Base-by-base conservation (phyloP, 768 basidiomycete genomes). In the Serpula lacrymans region DNA sequence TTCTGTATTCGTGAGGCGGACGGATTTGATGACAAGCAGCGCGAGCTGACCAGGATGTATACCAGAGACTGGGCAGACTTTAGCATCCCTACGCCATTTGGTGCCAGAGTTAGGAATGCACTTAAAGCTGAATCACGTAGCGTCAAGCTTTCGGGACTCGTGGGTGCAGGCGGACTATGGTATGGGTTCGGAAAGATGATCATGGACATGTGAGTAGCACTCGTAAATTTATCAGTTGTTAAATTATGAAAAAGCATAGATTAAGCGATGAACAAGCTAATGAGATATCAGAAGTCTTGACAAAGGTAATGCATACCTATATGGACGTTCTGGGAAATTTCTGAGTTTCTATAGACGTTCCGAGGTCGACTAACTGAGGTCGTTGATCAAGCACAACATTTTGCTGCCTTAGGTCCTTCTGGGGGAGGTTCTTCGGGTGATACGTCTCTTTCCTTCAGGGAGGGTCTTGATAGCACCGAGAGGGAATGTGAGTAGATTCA, bases 401-500 rank as follows among this genome's bases (percentile, higher is more conserved):
- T 92, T 62, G 88, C 82, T 25, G 73, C 78, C 0, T 60, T 85
- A 13, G 85, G 82, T 20, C 72, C 76, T 30, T 70, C 71, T n/a
- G 75, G 77, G 17, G 71, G 72, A 9, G 73, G 75, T 3, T 67
- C 75, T 4, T 66, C 69, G 6, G 77, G 73, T 11, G 82, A 84
- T 47, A 57, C 67, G 1, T 79, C 88, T 5, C 83, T 86, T 48
- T 67, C 76, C 10, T 97, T 97, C 54, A 71, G 90, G 49, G 93
- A 95, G 59, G 94, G 93, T 1, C 75, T 97, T 45, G 93, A 97
- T 41, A 80, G 77, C n/a, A 89, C 88, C 11, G 93, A 97, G 59
- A 76, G 94, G 48, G 91, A 95, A 70, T 51, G 93, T 95, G 58
- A 72, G 82, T 70, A n/a, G 32, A 14, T n/a, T 17, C 36, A 37